phyloP scores from a whole-genome alignment of 2,329 filamentous ascomycete species.

The Venturia nashicola region DNA sequence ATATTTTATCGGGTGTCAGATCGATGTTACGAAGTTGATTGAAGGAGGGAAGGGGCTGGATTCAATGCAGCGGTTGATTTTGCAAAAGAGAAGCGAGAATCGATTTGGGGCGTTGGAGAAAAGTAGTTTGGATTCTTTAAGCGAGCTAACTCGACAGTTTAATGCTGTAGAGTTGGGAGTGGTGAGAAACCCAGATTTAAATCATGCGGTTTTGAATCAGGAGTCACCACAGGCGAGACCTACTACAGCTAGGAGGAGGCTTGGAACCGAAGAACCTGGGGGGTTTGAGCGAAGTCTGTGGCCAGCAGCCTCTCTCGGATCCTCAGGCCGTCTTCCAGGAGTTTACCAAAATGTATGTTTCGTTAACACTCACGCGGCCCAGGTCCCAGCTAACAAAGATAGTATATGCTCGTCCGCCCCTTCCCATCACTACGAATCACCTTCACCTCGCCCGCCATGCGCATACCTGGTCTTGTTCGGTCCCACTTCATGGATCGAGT shows the following conservation, averaged over 20 bases:
- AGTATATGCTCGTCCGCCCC: conserved; percentile 52
- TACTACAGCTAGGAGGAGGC: conserved; percentile 8
- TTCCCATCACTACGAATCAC: conserved; percentile 54
- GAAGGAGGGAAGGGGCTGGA: conserved; percentile 24
- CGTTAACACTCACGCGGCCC: too few species aligned
- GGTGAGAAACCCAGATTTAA: not conserved
- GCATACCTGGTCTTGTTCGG: conserved; percentile 52
- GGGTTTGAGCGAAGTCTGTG: conserved; percentile 17
- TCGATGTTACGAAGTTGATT: conserved; percentile 26
- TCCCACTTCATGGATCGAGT: conserved; percentile 31
- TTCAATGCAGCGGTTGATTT: conserved; percentile 22
- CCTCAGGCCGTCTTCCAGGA: conserved; percentile 19
- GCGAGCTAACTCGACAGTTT: conserved; percentile 2
- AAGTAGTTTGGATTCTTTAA: not conserved
- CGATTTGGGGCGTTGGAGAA: conserved; percentile 16
- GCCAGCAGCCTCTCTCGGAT: conserved; percentile 19
- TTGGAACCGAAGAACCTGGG: conserved; percentile 21
- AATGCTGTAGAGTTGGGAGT: not conserved
- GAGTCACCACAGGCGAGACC: not conserved
- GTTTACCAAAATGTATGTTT: conserved; percentile 22
- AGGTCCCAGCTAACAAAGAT: not conserved
- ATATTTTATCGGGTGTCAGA: conserved; percentile 28
- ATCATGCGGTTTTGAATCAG: not conserved
- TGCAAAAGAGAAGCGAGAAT: conserved; percentile 18
- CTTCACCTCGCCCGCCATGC: conserved; percentile 55